A percentile compares a stretch with the other conserved stretches of the same genome.
These are phyloP conservation scores for Tolypocladium album DNA, from an alignment of 2,329 filamentous ascomycete species.

Conservation along the genomic window DNA sequence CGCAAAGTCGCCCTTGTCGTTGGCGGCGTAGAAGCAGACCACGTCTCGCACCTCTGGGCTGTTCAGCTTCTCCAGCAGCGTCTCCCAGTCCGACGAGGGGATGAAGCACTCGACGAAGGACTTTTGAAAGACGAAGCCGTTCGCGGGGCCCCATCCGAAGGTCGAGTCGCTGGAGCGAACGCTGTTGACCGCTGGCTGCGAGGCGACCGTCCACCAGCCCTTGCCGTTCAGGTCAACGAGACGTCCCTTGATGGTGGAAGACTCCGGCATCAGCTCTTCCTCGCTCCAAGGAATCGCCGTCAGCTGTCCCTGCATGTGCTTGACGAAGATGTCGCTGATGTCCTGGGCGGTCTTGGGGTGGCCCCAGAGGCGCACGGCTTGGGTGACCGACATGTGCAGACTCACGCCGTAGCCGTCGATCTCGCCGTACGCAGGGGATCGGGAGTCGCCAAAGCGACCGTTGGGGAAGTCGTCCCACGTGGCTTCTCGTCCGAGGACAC, in stretches of 20 bases:
- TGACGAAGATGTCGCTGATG: constrained; percentile 69
- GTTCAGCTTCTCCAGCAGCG: constrained; percentile 52
- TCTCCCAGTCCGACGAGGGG: constrained; percentile 59
- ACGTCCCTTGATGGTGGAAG: constrained; percentile 64
- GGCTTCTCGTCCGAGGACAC: constrained; percentile 78
- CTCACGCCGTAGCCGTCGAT: constrained; percentile 98
- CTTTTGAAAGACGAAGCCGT: constrained; percentile 97
- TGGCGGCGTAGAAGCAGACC: constrained; percentile 82
- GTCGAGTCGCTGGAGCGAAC: constrained; percentile 62
- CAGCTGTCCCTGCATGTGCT: constrained; percentile 70
- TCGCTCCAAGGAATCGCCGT: constrained; percentile 88
- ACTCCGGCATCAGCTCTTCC: constrained; percentile 76
- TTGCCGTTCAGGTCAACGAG: constrained; percentile 66
- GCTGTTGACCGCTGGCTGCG: constrained; percentile 88
- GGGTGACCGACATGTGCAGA: constrained; percentile 76
- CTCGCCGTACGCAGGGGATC: constrained; percentile 88
- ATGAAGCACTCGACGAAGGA: constrained; percentile 97
- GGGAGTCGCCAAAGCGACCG: constrained; percentile 86
- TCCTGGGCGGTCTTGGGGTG: constrained; percentile 59
- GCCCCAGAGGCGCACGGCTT: constrained; percentile 80
- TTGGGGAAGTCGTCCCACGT: constrained; percentile 99
- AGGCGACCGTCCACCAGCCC: constrained; percentile 95
- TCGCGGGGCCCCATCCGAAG: constrained; percentile 87
- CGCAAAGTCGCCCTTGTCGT: constrained; percentile 65
- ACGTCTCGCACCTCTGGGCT: constrained; percentile 48